These are phyloP conservation scores for Grosmannia penicillata DNA, from an alignment of 2,329 filamentous ascomycete species.

Conservation along the genomic window DNA sequence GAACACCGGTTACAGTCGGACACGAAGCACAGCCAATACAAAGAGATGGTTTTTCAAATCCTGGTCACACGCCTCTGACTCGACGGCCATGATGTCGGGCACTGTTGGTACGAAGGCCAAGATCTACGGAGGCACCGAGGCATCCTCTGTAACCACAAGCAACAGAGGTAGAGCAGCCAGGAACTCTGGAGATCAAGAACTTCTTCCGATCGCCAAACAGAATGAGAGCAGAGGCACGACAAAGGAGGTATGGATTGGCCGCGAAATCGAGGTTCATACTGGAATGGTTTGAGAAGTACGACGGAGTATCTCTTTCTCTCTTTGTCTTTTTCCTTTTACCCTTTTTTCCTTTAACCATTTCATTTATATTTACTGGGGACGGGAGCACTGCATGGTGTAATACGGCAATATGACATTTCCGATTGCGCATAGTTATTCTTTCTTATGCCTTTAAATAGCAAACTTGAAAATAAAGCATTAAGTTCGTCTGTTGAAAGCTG, in stretches of 20 bases:
- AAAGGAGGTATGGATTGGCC: slow-evolving; percentile 10
- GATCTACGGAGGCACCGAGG: background rate
- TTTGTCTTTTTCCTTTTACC: no score
- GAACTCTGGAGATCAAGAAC: slow-evolving; percentile 11
- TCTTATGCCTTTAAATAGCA: no score
- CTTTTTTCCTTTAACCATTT: no score
- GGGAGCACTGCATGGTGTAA: no score
- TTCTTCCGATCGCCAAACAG: slow-evolving; percentile 11
- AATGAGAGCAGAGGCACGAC: background rate
- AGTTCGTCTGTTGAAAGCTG: no score
- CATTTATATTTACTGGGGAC: no score
- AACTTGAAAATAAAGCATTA: no score
- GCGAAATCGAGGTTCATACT: slow-evolving; percentile 8
- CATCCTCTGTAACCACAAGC: background rate
- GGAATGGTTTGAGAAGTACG: background rate
- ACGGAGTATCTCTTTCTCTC: no score
- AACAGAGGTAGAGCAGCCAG: no score
- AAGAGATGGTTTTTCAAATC: background rate
- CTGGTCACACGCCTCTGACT: slow-evolving; percentile 6
- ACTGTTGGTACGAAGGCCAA: slow-evolving; percentile 3
- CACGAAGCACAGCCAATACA: background rate
- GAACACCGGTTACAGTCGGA: slow-evolving; percentile 1
- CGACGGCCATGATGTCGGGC: slow-evolving; percentile 2
- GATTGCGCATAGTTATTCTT: no score
- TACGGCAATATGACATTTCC: no score